Evolutionary conservation across 2,329 filamentous ascomycete species (phyloP).

Genomic region (Venturia carpophila): DNA sequence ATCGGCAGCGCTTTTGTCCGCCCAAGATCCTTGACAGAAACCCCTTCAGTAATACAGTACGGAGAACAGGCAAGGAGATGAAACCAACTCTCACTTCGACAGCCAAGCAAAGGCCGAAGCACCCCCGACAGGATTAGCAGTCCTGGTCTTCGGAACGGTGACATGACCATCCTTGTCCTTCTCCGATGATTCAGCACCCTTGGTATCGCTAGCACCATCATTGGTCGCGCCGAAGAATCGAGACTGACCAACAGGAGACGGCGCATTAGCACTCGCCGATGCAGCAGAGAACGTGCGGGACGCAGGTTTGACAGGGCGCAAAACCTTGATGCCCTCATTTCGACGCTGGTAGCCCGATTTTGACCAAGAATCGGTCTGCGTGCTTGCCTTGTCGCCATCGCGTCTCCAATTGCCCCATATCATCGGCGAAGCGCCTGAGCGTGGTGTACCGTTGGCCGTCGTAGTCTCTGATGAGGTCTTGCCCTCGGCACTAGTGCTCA

Average conservation of each 20-base stretch:
- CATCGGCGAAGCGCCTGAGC: slow-evolving; percentile 33
- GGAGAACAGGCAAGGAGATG: background rate
- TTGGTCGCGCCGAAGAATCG: slow-evolving; percentile 38
- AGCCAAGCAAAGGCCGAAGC: slow-evolving; percentile 93
- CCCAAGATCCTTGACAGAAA: background rate
- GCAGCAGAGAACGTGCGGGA: slow-evolving; percentile 39
- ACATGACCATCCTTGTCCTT: slow-evolving; percentile 32
- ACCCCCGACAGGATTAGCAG: slow-evolving; percentile 79
- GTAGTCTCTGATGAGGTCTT: background rate
- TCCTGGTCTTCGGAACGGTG: slow-evolving; percentile 44
- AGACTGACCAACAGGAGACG: slow-evolving; percentile 34
- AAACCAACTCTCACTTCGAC: slow-evolving; percentile 21
- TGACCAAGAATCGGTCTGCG: slow-evolving; percentile 10
- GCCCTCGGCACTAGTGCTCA: slow-evolving; percentile 1
- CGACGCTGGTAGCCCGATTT: slow-evolving; percentile 54
- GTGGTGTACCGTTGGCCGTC: slow-evolving; percentile 22
- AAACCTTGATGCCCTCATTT: slow-evolving; percentile 78
- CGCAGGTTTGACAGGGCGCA: slow-evolving; percentile 65
- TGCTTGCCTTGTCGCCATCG: slow-evolving; percentile 29
- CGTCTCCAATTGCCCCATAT: slow-evolving; percentile 44
- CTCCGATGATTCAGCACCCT: slow-evolving; percentile 26
- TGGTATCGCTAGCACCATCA: slow-evolving; percentile 12
- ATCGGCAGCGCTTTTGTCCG: background rate
- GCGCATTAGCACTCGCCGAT: slow-evolving; percentile 25
- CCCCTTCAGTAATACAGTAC: background rate